These are phyloP conservation scores for Fragaria iinumae DNA, from an alignment of 306 rosid species.

Conservation along the genomic window DNA sequence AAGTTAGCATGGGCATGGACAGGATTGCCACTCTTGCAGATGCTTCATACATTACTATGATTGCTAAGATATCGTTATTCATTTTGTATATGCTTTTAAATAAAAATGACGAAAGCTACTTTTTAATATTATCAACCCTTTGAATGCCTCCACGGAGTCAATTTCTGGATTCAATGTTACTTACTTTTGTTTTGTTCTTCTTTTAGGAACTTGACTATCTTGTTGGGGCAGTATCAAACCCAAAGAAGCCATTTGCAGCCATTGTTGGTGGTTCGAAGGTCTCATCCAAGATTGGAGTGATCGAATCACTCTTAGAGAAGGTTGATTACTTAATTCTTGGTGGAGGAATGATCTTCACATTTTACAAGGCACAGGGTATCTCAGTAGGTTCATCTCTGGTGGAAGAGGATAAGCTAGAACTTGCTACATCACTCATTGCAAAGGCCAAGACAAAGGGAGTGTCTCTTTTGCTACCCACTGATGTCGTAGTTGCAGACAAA, in stretches of 20 bases:
- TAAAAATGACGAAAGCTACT: neutral
- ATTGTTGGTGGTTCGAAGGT: constrained; percentile 99
- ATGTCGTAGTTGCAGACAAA: constrained; percentile 91
- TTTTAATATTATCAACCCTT: neutral
- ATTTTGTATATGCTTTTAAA: neutral
- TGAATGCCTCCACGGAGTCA: neutral
- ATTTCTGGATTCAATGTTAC: constrained; percentile 1
- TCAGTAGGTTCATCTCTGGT: constrained; percentile 98
- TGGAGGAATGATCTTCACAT: constrained; percentile 99
- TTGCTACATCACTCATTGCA: constrained; percentile 76
- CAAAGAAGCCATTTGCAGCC: constrained; percentile 98
- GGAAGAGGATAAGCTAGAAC: constrained; percentile 88
- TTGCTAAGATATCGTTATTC: neutral
- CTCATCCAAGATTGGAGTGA: constrained; percentile 96
- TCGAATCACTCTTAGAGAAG: constrained; percentile 90
- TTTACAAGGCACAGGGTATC: constrained; percentile 98
- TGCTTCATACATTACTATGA: neutral
- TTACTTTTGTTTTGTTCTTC: constrained; percentile 11
- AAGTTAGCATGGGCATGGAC: neutral
- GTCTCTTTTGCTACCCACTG: constrained; percentile 88
- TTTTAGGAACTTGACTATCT: constrained; percentile 97
- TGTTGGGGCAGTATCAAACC: constrained; percentile 96
- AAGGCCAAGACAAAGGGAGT: constrained; percentile 97
- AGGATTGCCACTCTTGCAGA: neutral
- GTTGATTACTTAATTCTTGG: constrained; percentile 89